phyloP scores from a whole-genome alignment of 139 green algal genomes.

The Volvox africanus region DNA sequence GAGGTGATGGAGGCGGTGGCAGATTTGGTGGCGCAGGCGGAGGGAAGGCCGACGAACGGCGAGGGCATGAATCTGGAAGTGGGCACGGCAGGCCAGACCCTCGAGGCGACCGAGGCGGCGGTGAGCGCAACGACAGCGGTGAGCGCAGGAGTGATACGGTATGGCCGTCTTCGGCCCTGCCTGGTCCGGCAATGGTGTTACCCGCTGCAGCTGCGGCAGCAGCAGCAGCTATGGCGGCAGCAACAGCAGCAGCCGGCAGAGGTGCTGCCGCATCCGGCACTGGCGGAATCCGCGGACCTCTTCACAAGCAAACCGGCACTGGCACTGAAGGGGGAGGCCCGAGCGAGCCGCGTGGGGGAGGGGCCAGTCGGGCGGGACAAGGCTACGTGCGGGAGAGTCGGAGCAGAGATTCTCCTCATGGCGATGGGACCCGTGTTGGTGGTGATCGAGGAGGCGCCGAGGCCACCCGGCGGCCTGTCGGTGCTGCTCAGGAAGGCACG shows the following conservation, averaged over 20 bases:
- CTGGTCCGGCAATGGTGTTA: not conserved
- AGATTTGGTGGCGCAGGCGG: not conserved
- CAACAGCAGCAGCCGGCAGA: too few species aligned
- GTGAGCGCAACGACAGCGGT: not conserved
- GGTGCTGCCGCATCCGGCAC: too few species aligned
- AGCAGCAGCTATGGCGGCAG: not conserved
- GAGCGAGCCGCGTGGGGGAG: not conserved
- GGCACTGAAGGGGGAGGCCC: too few species aligned
- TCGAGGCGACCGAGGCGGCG: not conserved
- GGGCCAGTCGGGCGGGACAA: too few species aligned
- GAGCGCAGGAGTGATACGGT: not conserved
- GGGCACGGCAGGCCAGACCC: not conserved
- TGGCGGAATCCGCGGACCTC: too few species aligned
- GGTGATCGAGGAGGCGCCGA: not conserved
- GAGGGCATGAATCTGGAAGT: not conserved
- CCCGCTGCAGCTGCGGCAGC: not conserved
- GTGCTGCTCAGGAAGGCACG: not conserved
- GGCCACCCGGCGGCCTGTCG: not conserved
- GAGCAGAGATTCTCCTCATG: not conserved
- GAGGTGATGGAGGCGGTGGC: not conserved
- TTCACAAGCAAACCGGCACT: too few species aligned
- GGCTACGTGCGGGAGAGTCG: too few species aligned
- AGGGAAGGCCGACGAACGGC: not conserved
- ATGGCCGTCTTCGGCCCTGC: not conserved
- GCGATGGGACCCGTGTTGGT: not conserved